Conservation (phyloP, 164 flowering plant genomes). For the Sedum album region DNA sequence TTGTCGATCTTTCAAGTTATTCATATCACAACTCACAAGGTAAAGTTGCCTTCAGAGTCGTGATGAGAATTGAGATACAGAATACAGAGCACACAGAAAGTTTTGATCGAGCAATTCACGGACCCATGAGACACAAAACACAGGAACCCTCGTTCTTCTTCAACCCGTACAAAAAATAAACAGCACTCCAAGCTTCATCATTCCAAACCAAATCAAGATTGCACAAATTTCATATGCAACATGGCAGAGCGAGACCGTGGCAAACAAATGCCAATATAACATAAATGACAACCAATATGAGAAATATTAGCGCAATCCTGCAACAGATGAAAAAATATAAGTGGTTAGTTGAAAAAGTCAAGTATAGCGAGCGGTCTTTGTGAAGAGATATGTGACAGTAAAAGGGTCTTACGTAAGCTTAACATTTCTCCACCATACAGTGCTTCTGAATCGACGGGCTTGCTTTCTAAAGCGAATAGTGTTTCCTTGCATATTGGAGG, state of each 20-base stretch:
- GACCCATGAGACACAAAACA: background rate
- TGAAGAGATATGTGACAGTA: too few relatives aligned
- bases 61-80: too few relatives aligned
- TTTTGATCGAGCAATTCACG: background rate
- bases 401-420: conserved; percentile 75
- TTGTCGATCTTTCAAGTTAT: too few relatives aligned
- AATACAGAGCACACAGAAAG: background rate
- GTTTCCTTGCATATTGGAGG: conserved; percentile 84
- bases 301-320: conserved; percentile 40
- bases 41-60: too few relatives aligned
- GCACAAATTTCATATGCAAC: conserved; percentile 28
- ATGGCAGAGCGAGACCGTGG: conserved; percentile 42
- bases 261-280: conserved; percentile 42
- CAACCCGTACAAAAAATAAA: background rate
- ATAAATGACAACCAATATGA: conserved; percentile 35
- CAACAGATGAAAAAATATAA: conserved; percentile 10
- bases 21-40: too few relatives aligned
- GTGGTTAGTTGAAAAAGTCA: too few relatives aligned
- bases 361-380: background rate
- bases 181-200: background rate
- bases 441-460: conserved; percentile 69
- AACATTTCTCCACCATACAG: conserved; percentile 94
- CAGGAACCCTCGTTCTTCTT: background rate
- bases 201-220: background rate
- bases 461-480: conserved; percentile 88